Percentiles rank a stretch among this genome's conserved stretches.
These are phyloP conservation scores for Lachancea thermotolerans DNA, from an alignment of 805 yeast species.

Conservation along the genomic window DNA sequence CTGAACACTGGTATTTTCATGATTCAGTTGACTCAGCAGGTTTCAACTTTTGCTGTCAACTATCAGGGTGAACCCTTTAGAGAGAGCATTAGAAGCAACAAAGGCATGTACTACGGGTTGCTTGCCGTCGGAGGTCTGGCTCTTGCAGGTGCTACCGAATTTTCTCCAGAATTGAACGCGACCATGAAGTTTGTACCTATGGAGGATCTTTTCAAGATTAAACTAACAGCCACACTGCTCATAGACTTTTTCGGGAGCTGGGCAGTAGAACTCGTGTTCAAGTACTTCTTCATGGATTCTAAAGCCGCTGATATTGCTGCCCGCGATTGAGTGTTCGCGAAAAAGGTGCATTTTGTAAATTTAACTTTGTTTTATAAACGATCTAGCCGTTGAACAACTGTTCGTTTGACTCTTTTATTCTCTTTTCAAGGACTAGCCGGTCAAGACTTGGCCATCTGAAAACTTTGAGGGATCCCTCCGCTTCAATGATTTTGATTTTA, in stretches of 20 bases:
- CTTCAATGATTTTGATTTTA: slow-evolving; percentile 14
- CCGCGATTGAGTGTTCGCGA: slow-evolving; percentile 15
- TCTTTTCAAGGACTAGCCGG: slow-evolving; percentile 6
- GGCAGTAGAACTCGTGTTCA: slow-evolving; percentile 73
- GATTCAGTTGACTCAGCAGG: slow-evolving; percentile 91
- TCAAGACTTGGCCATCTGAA: slow-evolving; percentile 24
- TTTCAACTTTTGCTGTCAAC: slow-evolving; percentile 94
- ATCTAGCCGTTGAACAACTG: background rate
- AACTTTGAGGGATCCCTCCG: slow-evolving; percentile 27
- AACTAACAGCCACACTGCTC: slow-evolving; percentile 65
- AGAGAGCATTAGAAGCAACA: slow-evolving; percentile 81
- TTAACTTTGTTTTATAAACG: background rate
- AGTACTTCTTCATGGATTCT: slow-evolving; percentile 80
- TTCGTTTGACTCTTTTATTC: slow-evolving; percentile 1
- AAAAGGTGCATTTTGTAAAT: background rate
- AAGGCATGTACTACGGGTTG: slow-evolving; percentile 95
- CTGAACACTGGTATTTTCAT: slow-evolving; percentile 94
- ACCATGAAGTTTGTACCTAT: slow-evolving; percentile 89
- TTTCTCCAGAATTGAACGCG: slow-evolving; percentile 88
- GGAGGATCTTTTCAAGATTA: slow-evolving; percentile 63
- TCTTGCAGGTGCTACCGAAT: slow-evolving; percentile 86
- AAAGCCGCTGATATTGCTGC: slow-evolving; percentile 86
- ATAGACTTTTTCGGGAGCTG: slow-evolving; percentile 73
- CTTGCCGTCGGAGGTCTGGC: slow-evolving; percentile 87
- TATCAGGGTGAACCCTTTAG: slow-evolving; percentile 97